phyloP scores from a whole-genome alignment of 2,329 filamentous ascomycete species.

The Aspergillus fijiensis region DNA sequence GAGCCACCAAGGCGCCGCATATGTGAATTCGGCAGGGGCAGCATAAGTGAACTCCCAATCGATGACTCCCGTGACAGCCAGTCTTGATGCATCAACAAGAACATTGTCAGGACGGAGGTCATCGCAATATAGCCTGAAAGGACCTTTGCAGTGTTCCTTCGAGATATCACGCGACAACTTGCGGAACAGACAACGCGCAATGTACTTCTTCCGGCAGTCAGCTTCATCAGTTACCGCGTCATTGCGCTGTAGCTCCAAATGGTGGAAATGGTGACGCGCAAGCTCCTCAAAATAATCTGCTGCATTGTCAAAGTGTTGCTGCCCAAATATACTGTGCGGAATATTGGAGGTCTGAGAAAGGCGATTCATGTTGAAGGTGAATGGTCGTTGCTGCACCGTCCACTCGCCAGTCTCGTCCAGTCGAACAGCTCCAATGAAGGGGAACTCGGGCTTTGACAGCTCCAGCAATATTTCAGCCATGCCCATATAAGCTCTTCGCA shows the following conservation, averaged over 20 bases:
- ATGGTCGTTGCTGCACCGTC: conserved; percentile 18
- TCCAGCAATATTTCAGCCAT: conserved; percentile 30
- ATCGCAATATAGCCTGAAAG: no score
- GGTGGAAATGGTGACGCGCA: conserved; percentile 26
- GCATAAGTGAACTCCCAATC: no score
- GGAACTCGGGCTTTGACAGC: conserved; percentile 27
- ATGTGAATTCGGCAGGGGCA: no score
- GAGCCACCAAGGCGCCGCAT: no score
- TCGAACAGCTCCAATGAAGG: conserved; percentile 25
- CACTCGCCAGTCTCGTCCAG: conserved; percentile 15
- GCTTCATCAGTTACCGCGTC: conserved; percentile 24
- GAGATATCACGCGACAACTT: conserved; percentile 22
- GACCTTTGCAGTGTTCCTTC: conserved; percentile 19
- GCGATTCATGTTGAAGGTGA: conserved; percentile 31
- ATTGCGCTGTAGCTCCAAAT: conserved; percentile 28
- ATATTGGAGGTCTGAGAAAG: conserved; percentile 26
- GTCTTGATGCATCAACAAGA: no score
- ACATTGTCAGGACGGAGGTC: no score
- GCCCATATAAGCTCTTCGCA: conserved; percentile 24
- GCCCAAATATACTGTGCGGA: conserved; percentile 15
- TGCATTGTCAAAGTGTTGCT: conserved; percentile 22
- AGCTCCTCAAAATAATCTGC: conserved; percentile 30
- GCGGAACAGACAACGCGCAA: conserved; percentile 25
- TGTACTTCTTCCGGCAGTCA: conserved; percentile 30
- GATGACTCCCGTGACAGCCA: no score